Percentiles rank a stretch among this genome's conserved stretches.
Conservation (phyloP, 2,329 filamentous ascomycete genomes). For the Colletotrichum viniferum region DNA sequence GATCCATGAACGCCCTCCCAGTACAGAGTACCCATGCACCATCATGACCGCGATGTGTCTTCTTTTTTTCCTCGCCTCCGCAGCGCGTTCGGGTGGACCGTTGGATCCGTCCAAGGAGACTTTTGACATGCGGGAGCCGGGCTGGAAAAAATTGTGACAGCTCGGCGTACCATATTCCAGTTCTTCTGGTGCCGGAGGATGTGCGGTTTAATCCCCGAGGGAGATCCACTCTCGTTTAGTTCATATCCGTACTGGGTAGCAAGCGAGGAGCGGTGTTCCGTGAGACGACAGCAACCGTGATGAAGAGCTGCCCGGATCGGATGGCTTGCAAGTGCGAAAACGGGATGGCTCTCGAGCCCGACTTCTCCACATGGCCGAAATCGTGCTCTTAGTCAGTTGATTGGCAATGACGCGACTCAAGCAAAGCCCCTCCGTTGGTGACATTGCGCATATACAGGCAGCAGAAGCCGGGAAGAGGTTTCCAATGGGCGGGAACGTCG, state of each 20-base stretch:
- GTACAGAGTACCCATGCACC: neutral
- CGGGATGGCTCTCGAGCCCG: neutral
- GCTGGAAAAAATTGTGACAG: neutral
- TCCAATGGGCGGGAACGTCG: neutral
- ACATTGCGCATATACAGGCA: neutral
- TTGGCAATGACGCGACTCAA: conserved; percentile 10
- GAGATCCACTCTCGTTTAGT: neutral
- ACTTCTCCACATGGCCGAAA: conserved; percentile 3
- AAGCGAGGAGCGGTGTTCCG: conserved; percentile 3
- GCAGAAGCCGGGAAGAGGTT: neutral
- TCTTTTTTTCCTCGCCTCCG: neutral
- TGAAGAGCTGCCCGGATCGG: conserved; percentile 3
- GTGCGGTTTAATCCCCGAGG: conserved; percentile 2
- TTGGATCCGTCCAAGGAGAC: neutral
- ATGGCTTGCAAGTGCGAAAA: conserved; percentile 9
- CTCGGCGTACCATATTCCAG: neutral
- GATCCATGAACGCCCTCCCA: neutral
- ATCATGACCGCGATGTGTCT: neutral
- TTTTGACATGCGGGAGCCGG: neutral
- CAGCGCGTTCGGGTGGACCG: neutral
- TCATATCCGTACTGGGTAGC: neutral
- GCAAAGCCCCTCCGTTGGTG: neutral
- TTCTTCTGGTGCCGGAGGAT: neutral
- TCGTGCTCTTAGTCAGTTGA: conserved; percentile 8
- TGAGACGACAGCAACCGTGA: neutral